Percentiles rank a stretch among this genome's conserved stretches.
Conservation (phyloP, 768 basidiomycete genomes). For the Trametes gibbosa region DNA sequence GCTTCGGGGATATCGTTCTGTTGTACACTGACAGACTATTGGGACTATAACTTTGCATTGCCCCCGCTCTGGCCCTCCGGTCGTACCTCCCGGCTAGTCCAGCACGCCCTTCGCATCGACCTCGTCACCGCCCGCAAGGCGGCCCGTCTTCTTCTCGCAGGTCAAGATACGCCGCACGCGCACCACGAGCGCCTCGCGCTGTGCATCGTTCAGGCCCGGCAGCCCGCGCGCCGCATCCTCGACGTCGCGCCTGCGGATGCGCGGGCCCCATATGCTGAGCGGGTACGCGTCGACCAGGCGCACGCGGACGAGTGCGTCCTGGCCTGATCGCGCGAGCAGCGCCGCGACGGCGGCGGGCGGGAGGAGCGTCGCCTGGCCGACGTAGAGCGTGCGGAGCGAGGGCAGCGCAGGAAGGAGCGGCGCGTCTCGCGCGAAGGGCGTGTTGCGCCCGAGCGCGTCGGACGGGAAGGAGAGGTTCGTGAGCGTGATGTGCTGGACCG, state of each 20-base stretch:
- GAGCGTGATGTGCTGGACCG: conserved; percentile 44
- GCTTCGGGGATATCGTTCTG: background rate
- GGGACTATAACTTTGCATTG: too few relatives aligned
- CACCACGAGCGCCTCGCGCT: conserved; percentile 23
- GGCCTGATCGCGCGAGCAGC: conserved; percentile 32
- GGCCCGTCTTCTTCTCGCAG: conserved; percentile 52
- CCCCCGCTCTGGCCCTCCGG: too few relatives aligned
- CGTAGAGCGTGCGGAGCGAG: conserved; percentile 40
- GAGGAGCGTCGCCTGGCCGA: conserved; percentile 51
- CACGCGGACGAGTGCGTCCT: conserved; percentile 32
- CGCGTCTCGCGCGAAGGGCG: conserved; percentile 16
- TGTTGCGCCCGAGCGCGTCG: conserved; percentile 20
- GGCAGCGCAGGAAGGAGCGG: conserved; percentile 38
- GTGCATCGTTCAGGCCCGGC: conserved; percentile 30
- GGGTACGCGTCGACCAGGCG: conserved; percentile 52
- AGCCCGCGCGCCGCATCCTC: conserved; percentile 35
- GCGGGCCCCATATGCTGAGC: conserved; percentile 57
- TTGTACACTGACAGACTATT: background rate
- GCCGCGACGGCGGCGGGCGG: conserved; percentile 38
- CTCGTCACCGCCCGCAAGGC: conserved; percentile 53
- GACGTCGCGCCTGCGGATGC: conserved; percentile 48
- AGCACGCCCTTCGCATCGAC: conserved; percentile 29
- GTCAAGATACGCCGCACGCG: conserved; percentile 40
- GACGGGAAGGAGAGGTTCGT: conserved; percentile 45
- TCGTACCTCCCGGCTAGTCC: conserved; percentile 3